Evolutionary conservation across 106 monocot species (phyloP).

Genomic region (Ottelia alismoides): DNA sequence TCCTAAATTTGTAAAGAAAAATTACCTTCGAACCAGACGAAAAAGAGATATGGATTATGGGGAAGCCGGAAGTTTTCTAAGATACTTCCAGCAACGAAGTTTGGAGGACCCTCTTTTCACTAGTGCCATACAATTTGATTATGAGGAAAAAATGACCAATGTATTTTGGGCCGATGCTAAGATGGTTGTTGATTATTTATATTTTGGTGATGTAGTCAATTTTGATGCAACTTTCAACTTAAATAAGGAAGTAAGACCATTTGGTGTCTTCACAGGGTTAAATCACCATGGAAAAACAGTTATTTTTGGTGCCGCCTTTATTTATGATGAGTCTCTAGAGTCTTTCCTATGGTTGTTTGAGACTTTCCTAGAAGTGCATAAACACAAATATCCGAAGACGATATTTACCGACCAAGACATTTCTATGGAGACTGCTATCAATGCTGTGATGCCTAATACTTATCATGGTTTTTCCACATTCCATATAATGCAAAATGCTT

Average conservation of each 20-base stretch:
- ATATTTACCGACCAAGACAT: slow-evolving; percentile 41
- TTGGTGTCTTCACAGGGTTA: slow-evolving; percentile 43
- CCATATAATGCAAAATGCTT: slow-evolving; percentile 62
- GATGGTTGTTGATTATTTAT: slow-evolving; percentile 39
- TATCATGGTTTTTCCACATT: slow-evolving; percentile 50
- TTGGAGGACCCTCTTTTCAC: slow-evolving; percentile 53
- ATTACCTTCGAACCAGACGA: slow-evolving; percentile 17
- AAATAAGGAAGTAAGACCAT: slow-evolving; percentile 41
- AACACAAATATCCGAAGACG: too few species aligned
- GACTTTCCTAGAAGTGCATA: slow-evolving; percentile 51
- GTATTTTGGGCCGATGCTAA: slow-evolving; percentile 72
- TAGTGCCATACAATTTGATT: slow-evolving; percentile 45
- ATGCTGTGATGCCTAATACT: slow-evolving; percentile 28
- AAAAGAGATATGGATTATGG: slow-evolving; percentile 27
- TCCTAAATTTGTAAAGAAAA: background rate
- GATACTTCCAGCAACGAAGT: slow-evolving; percentile 57
- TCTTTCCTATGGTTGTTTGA: slow-evolving; percentile 66
- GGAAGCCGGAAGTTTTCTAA: slow-evolving; percentile 42
- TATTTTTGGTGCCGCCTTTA: slow-evolving; percentile 53
- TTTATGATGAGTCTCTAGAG: slow-evolving; percentile 47
- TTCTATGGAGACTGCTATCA: slow-evolving; percentile 28
- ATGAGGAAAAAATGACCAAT: slow-evolving; percentile 34
- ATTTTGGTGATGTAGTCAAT: slow-evolving; percentile 70
- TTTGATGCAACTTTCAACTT: slow-evolving; percentile 48
- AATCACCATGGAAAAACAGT: slow-evolving; percentile 63